phyloP scores from a whole-genome alignment of 2,329 filamentous ascomycete species.

The Penicillium thymicola region DNA sequence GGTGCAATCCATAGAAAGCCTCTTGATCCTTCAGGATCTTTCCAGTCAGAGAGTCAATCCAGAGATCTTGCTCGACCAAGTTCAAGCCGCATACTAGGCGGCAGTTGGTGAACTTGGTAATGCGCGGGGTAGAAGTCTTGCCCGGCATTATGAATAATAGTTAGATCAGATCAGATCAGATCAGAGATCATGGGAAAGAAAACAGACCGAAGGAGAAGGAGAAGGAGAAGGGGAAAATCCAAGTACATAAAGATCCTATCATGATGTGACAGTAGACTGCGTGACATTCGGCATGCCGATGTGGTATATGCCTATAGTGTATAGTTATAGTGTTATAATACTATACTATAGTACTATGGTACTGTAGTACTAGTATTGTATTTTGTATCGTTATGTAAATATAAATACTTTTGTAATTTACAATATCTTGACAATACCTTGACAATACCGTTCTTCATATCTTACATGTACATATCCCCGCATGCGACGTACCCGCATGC shows the following conservation, averaged over 20 bases:
- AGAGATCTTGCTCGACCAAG: conserved; percentile 76
- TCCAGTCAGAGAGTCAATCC: conserved; percentile 77
- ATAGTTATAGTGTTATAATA: no score
- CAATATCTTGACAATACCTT: no score
- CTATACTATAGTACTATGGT: no score
- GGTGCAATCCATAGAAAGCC: conserved; percentile 50
- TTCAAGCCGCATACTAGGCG: conserved; percentile 66
- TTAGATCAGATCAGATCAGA: neutral
- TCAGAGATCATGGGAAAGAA: neutral
- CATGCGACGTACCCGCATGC: no score
- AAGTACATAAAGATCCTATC: conserved; percentile 6
- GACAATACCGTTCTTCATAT: no score
- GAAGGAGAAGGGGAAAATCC: neutral
- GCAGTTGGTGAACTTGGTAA: conserved; percentile 90
- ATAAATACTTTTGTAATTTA: no score
- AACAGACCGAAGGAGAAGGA: neutral
- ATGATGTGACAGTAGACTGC: conserved; percentile 20
- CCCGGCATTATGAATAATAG: conserved; percentile 33
- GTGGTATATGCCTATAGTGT: conserved; percentile 10
- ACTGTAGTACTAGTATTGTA: no score
- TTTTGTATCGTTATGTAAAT: no score
- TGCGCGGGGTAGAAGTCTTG: conserved; percentile 42
- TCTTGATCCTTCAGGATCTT: conserved; percentile 72
- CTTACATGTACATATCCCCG: no score
- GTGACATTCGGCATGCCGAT: conserved; percentile 26